These are phyloP conservation scores for Lepiota brunneoincarnata DNA, from an alignment of 768 basidiomycete genomes.

Conservation along the genomic window DNA sequence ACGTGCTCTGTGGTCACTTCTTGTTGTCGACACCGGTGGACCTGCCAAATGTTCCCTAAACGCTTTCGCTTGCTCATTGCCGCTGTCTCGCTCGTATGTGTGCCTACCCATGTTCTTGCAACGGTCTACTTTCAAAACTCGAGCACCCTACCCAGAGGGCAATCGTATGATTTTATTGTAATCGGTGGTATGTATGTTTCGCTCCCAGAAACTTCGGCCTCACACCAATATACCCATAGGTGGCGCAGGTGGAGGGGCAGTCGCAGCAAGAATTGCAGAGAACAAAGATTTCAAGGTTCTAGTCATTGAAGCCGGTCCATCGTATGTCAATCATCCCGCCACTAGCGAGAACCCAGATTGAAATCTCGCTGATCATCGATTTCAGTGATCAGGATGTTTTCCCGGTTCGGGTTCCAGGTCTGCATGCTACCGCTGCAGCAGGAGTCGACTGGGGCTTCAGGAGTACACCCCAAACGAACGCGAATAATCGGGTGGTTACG, in stretches of 20 bases:
- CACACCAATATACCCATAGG: background rate
- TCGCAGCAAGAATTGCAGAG: slow-evolving; percentile 20
- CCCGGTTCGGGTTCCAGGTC: slow-evolving; percentile 3
- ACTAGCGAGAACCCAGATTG: too few relatives aligned
- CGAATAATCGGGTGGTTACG: slow-evolving; percentile 19
- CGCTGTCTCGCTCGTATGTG: too few relatives aligned
- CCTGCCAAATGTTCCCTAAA: too few relatives aligned
- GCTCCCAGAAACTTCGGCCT: too few relatives aligned
- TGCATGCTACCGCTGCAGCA: background rate
- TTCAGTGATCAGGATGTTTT: slow-evolving; percentile 14
- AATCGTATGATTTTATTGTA: slow-evolving; percentile 9
- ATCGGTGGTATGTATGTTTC: background rate
- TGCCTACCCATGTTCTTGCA: too few relatives aligned
- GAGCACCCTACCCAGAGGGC: background rate
- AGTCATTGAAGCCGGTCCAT: slow-evolving; percentile 19
- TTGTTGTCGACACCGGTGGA: too few relatives aligned
- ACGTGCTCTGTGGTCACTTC: too few relatives aligned
- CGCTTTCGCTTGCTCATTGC: too few relatives aligned
- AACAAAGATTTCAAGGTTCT: slow-evolving; percentile 16
- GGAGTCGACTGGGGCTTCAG: slow-evolving; percentile 20
- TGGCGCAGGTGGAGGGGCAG: slow-evolving; percentile 20
- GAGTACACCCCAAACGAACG: slow-evolving; percentile 16
- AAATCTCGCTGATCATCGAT: background rate
- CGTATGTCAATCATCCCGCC: slow-evolving; percentile 9
- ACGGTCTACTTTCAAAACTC: too few relatives aligned